phyloP scores from a whole-genome alignment of 2,329 filamentous ascomycete species.

The Ophiostoma piceae region DNA sequence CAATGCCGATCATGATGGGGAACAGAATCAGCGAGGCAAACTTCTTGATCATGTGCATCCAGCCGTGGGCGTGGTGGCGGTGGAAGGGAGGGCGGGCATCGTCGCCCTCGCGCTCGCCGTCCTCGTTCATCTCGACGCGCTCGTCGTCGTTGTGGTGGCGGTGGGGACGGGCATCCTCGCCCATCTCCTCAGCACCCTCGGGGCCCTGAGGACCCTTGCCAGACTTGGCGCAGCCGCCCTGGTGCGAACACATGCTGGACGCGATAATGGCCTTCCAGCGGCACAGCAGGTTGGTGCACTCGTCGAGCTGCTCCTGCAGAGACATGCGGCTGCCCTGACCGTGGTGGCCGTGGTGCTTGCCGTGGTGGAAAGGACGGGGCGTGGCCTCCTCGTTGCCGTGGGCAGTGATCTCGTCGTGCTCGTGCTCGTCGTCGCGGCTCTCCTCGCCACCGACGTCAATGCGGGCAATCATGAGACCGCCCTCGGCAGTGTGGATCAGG shows the following conservation, averaged over 20 bases:
- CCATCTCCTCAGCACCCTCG: constrained; percentile 27
- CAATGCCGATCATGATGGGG: constrained; percentile 63
- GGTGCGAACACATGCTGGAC: constrained; percentile 37
- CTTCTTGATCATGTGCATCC: constrained; percentile 48
- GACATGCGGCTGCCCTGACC: constrained; percentile 19
- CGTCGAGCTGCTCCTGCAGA: constrained; percentile 31
- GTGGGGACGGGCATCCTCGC: too few species aligned
- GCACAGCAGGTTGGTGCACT: constrained; percentile 48
- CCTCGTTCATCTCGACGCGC: constrained; percentile 15
- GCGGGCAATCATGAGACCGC: constrained; percentile 51
- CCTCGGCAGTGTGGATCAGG: constrained; percentile 54
- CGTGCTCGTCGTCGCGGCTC: too few species aligned
- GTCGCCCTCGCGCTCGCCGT: not conserved
- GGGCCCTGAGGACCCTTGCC: constrained; percentile 26
- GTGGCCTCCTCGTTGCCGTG: not conserved
- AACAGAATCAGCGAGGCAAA: constrained; percentile 60
- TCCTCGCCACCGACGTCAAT: constrained; percentile 37
- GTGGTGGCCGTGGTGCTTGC: not conserved
- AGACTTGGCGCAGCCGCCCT: constrained; percentile 37
- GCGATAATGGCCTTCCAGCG: constrained; percentile 50
- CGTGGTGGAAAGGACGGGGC: not conserved
- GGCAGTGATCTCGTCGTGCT: not conserved
- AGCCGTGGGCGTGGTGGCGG: constrained; percentile 27
- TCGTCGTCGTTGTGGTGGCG: not conserved
- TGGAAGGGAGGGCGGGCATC: constrained; percentile 18